A percentile compares a stretch with the other conserved stretches of the same genome.
Evolutionary conservation across 2,329 filamentous ascomycete genomes (phyloP).

Genomic region (Waltergamsia citrina): DNA sequence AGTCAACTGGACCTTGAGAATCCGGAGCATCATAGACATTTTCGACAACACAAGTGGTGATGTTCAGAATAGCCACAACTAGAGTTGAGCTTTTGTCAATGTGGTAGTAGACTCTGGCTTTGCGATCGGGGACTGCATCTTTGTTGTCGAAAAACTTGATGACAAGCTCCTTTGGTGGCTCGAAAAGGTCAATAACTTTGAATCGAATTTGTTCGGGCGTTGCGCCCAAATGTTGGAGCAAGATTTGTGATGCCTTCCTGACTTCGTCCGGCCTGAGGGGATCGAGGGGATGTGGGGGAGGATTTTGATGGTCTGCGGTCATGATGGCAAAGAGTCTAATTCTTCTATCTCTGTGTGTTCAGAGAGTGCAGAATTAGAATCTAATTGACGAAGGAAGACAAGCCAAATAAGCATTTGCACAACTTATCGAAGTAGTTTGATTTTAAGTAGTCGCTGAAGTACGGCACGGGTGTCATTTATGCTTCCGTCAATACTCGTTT

Average conservation of each 20-base stretch:
- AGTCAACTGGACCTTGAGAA: slow-evolving; percentile 3
- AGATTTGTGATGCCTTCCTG: neutral
- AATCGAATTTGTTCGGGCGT: neutral
- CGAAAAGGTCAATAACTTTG: slow-evolving; percentile 2
- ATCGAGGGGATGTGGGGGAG: slow-evolving; percentile 1
- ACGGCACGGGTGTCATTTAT: no score
- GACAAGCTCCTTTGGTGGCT: slow-evolving; percentile 1
- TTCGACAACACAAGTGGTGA: slow-evolving; percentile 1
- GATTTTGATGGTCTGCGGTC: no score
- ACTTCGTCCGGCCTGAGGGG: neutral
- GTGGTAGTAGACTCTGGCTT: slow-evolving; percentile 2
- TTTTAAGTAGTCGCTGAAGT: no score
- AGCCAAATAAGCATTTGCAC: no score
- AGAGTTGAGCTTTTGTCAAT: no score
- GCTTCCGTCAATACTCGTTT: no score
- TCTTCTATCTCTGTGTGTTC: no score
- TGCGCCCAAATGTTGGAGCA: neutral
- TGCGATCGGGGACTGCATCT: neutral
- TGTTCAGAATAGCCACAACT: neutral
- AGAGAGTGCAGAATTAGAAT: no score
- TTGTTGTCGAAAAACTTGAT: neutral
- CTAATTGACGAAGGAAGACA: no score
- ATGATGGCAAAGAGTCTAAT: no score
- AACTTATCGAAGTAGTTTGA: no score
- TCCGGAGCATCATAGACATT: neutral